Base-by-base conservation (phyloP, 371 early-diverging fungal genomes). In the Syncephalastrum contaminatum region DNA sequence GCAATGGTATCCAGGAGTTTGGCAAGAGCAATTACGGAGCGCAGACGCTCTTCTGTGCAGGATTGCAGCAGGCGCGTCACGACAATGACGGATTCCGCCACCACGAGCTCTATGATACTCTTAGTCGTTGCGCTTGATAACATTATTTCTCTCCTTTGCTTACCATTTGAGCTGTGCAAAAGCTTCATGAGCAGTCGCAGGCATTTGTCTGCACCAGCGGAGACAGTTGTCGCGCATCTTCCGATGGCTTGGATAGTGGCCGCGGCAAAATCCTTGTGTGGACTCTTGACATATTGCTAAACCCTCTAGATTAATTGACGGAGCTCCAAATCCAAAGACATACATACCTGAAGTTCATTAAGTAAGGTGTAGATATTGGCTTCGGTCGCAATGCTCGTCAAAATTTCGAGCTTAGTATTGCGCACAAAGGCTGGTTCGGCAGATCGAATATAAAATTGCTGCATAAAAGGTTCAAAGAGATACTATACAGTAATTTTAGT, bases 391-490 rank as follows among this genome's bases (percentile, higher is more conserved):
- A 94, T 72, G 21, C 77, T 64, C 5, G 87, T 88, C 61, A 96
- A 58, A 20, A 96, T 92, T 22, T 92, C 89, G 49, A 97, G 71
- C 67, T 97, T 95, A 48, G 89, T 67, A 53, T 89, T 82, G 39
- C 92, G 86, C 49, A 93, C 83, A 64, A 85, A 87, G 10, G 76
- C 77, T 15, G 91, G 83, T 53, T 97, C 97, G 4, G 85, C 77
- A 0, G 89, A 82, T 41, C 87, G 87, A 8, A 93, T 84, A 66
- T 86, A 93, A 64, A 96, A 96, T 59, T 83, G 84, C 41, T 85
- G 86, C 18, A 89, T 60, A 56, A 85, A 82, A 8, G 87, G 82
- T 54, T 83, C 77, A 66, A 95, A 91, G 14, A 89, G 66, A 39
- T 82, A 75, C 85, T 85, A 66, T 5, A 48, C 42, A 19, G n/a